Base-by-base conservation (phyloP, 495 filamentous ascomycete species). In the Bathelium albidoporum region DNA sequence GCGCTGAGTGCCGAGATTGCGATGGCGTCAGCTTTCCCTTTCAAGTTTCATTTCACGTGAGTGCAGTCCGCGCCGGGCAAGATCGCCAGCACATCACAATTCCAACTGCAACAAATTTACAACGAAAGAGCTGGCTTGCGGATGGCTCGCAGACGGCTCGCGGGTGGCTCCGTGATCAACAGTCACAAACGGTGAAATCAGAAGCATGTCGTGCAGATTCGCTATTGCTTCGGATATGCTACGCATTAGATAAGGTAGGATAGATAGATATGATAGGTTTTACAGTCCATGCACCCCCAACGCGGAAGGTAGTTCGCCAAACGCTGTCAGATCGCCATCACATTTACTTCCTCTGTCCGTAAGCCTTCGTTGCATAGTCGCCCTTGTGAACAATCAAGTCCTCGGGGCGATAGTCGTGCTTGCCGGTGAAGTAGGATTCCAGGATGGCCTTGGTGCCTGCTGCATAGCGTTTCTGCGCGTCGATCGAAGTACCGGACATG, bases 401-500 rank as follows among this genome's bases (percentile, higher is more conserved):
- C 82, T 96, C 79, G 65, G 83, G 85, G 65, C 82, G 83, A 82
- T 98, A 98, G 78, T 97, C 91, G 69, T 88, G 75, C 69, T 82
- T 83, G 64, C 92, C 92, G 66, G 81, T 83, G 74, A 96, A 89
- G 83, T 97, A 98, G 76, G 83, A 88, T 59, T 95, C 83, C 62
- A 98, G 79, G 74, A 98, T 97, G 66, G 77, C 70, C 89, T 97
- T 96, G 74, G 83, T 87, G 64, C 94, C 94, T 60, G 83, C 80
- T 69, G 94, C 90, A 72, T 98, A 98, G 62, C 94, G 85, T 82
- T 92, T 87, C 82, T 98, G 94, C 32, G 94, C 94, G 75, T 98
- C 94, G 72, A 98, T 87, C 61, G 91, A 95, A 63, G 94, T 97
- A 72, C 94, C 94, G 39, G 89, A 92, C 90, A 98, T 95, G 84